Evolutionary conservation across 179 eudicot species (phyloP).

Genomic region (Camellia oleifera): DNA sequence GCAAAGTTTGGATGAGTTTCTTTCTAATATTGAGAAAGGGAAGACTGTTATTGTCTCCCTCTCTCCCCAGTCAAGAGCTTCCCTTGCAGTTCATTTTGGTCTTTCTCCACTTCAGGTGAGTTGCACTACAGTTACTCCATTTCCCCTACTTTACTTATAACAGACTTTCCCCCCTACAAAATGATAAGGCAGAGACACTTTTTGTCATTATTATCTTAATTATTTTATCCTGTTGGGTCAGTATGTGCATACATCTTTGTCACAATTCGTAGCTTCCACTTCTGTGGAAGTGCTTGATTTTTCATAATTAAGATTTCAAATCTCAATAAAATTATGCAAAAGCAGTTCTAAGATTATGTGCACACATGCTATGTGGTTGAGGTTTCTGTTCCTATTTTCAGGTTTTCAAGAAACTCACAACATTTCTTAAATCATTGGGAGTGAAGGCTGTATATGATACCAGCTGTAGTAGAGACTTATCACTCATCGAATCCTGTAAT

Average conservation of each 20-base stretch:
- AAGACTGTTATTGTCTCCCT: slow-evolving; percentile 79
- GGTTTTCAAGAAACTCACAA: slow-evolving; percentile 85
- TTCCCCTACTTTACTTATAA: not conserved
- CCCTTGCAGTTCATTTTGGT: slow-evolving; percentile 85
- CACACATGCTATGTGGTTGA: not conserved
- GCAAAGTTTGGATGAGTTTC: slow-evolving; percentile 94
- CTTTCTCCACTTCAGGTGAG: slow-evolving; percentile 81
- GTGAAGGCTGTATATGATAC: slow-evolving; percentile 93
- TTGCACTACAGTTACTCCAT: not conserved
- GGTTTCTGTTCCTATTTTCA: slow-evolving; percentile 30
- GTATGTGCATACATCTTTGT: slow-evolving; percentile 1
- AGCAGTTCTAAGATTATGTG: not conserved
- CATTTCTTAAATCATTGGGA: slow-evolving; percentile 88
- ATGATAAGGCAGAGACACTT: not conserved
- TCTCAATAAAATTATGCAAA: not conserved
- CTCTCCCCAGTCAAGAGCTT: slow-evolving; percentile 97
- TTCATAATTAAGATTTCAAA: not conserved
- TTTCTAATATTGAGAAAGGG: slow-evolving; percentile 61
- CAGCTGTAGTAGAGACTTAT: slow-evolving; percentile 86
- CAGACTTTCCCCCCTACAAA: not conserved
- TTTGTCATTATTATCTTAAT: not conserved
- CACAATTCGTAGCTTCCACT: slow-evolving; percentile 5
- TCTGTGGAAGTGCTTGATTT: not conserved
- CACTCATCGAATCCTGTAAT: slow-evolving; percentile 87
- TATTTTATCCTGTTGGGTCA: not conserved